Percentiles rank a stretch among this genome's conserved stretches.
Evolutionary conservation across 495 filamentous ascomycete species (phyloP).

Genomic region (Recurvomyces mirabilis): DNA sequence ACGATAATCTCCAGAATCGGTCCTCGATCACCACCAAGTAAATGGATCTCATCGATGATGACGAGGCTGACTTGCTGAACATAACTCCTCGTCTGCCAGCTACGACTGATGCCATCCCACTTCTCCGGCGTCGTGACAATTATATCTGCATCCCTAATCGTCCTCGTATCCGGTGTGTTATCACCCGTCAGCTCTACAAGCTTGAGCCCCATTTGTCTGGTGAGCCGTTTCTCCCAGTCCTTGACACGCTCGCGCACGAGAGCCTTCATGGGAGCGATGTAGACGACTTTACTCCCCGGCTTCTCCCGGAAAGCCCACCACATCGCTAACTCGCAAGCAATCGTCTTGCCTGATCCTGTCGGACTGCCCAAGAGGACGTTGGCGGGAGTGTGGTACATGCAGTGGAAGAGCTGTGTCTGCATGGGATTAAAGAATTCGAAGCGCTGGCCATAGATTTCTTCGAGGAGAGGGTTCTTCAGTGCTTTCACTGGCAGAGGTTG

Average conservation of each 20-base stretch:
- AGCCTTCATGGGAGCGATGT: slow-evolving; percentile 98
- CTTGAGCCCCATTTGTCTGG: slow-evolving; percentile 71
- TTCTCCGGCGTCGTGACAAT: slow-evolving; percentile 99
- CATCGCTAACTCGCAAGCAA: slow-evolving; percentile 96
- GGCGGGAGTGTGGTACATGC: slow-evolving; percentile 76
- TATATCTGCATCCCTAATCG: slow-evolving; percentile 89
- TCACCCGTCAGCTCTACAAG: slow-evolving; percentile 96
- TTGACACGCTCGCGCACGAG: slow-evolving; percentile 92
- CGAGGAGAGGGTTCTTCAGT: slow-evolving; percentile 73
- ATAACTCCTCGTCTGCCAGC: slow-evolving; percentile 94
- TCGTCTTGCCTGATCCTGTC: slow-evolving; percentile 93
- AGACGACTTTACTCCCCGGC: slow-evolving; percentile 94
- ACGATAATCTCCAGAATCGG: slow-evolving; percentile 99
- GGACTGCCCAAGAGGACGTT: slow-evolving; percentile 96
- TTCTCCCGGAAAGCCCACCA: slow-evolving; percentile 98
- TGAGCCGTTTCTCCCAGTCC: slow-evolving; percentile 84
- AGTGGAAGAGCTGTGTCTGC: slow-evolving; percentile 97
- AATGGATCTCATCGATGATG: slow-evolving; percentile 97
- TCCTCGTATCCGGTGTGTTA: slow-evolving; percentile 92
- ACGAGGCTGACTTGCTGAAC: slow-evolving; percentile 91
- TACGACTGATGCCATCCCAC: slow-evolving; percentile 98
- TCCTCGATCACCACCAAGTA: slow-evolving; percentile 88
- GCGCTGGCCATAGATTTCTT: slow-evolving; percentile 75
- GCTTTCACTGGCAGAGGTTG: slow-evolving; percentile 83
- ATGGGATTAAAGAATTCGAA: slow-evolving; percentile 98